Evolutionary conservation across 2,329 filamentous ascomycete species (phyloP), one percentile per base, ranked within the genome.

Genomic region (Paecilomyces sp.): DNA sequence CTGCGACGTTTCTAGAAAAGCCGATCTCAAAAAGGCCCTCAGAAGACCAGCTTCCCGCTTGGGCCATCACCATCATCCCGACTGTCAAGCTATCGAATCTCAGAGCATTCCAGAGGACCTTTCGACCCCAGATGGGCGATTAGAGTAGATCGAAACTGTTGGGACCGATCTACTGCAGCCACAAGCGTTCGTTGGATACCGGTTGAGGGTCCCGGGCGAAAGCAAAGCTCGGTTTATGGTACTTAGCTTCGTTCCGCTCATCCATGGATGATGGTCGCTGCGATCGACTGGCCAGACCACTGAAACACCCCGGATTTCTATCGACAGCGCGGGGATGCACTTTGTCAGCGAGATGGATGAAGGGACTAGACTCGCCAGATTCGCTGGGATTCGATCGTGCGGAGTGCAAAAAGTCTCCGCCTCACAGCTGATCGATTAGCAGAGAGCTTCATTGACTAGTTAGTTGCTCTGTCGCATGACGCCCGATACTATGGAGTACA

Each of bases 1-100:
- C 53, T 59, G 58, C 57, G 64, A 65, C 57, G 60, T 60, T 66
- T 66, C 63, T 63, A 65, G 64, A 66, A 66, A 47, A 47, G 15
- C 41, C n/a, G 41, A 47, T 47, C 41, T 22, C 41, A 18, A 18
- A 47, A 18, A 9, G 41, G 41, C 8, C 53, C 52, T 34, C 36
- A 22, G 55, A 59, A 63, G 30, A 33, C 34, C 51, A 13, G 28
- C 59, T 61, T 63, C 64, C 64, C 62, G 62, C 63, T 59, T 66
- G 64, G 64, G 64, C 65, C 65, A 63, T 63, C 60, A n/a, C 3
- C 25, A 28, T 41, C n/a, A 12, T n/a, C n/a, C 41, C 41, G n/a
- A 47, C n/a, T 9, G n/a, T 47, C 41, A 47, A 22, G n/a, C 41
- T 47, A 47, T 9, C 7, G n/a, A 18, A 2, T 22, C 36, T 41